phyloP scores from a whole-genome alignment of 768 basidiomycete genomes.

The Lentinula aciculospora region DNA sequence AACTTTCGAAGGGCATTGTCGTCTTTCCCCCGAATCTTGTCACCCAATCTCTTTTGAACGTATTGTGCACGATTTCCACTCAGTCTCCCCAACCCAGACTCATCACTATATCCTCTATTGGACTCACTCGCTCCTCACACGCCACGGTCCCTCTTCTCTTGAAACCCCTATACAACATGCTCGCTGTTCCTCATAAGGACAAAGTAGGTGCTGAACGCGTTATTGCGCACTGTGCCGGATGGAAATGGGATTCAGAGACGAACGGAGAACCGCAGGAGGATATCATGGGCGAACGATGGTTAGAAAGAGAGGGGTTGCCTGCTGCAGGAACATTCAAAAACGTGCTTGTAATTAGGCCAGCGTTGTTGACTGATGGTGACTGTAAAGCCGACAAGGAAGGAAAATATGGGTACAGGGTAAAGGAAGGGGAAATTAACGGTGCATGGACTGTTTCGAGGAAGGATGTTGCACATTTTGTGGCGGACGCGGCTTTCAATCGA shows the following conservation, averaged over 20 bases:
- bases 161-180: conserved; percentile 43
- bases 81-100: conserved; percentile 38
- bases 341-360: conserved; percentile 49
- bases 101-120: conserved; percentile 48
- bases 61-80: conserved; percentile 46
- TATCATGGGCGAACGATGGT: conserved; percentile 43
- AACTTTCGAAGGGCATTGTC: conserved; percentile 39
- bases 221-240: conserved; percentile 41
- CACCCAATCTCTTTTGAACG: conserved; percentile 50
- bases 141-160: conserved; percentile 39
- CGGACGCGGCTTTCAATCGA: conserved; percentile 33
- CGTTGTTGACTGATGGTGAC: conserved; percentile 52
- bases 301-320: conserved; percentile 33
- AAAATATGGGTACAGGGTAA: conserved; percentile 32
- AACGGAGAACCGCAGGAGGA: conserved; percentile 34
- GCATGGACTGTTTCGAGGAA: conserved; percentile 53
- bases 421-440: conserved; percentile 32
- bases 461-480: conserved; percentile 65
- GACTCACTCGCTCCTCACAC: conserved; percentile 42
- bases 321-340: conserved; percentile 35
- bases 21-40: conserved; percentile 52
- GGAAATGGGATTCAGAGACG: conserved; percentile 36
- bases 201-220: conserved; percentile 56
- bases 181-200: conserved; percentile 47
- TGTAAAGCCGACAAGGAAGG: conserved; percentile 33